Base-by-base conservation (phyloP, 2,329 filamentous ascomycete genomes). In the Gremmenia infestans region DNA sequence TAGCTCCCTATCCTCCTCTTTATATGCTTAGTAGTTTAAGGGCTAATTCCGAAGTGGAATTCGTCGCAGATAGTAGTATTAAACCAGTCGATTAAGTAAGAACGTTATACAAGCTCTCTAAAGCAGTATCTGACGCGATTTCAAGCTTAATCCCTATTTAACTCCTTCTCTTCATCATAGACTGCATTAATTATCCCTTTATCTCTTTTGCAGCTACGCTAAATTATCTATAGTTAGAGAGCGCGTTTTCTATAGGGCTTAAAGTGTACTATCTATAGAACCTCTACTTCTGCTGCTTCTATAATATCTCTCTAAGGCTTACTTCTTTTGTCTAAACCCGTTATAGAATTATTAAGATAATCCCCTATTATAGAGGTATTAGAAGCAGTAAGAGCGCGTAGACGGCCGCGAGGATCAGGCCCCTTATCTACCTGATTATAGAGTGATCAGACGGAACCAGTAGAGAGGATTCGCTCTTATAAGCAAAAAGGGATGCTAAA, bases 121-220 rank as follows among this genome's bases (percentile, higher is more conserved):
- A 28, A 9, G 28, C 28, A 28, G 7, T 28, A 9, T 6, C 28
- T 2, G 1, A 28, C 28, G 28, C 28, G 28, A 9, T 28, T 28
- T 9, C 3, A 7, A 1, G 28, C 28, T 28, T 28, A 28, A 9
- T 8, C 7, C 6, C n/a, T 15, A 40, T 50, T 12, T 47, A 32
- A 8, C 11, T 50, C 47, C 22, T 25, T 50, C 48, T 55, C 53
- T 25, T 55, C 40, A 7, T 37, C 17, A 32, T 36, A 54, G 4
- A 28, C 17, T 2, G 53, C 53, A 51, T 55, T 55, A n/a, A 55
- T 55, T 19, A 55, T 37, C 1, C 19, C 53, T 12, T 55, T 48
- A 17, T 55, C 47, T 12, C 5, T 45, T 7, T 35, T 48, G 14
- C 12, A 32, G 22, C 12, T 32, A 17, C 12, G 15, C n/a, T n/a